These are phyloP conservation scores for Paramecium sexaurelia DNA, from an alignment of 73 alveolate species.

Conservation along the genomic window DNA sequence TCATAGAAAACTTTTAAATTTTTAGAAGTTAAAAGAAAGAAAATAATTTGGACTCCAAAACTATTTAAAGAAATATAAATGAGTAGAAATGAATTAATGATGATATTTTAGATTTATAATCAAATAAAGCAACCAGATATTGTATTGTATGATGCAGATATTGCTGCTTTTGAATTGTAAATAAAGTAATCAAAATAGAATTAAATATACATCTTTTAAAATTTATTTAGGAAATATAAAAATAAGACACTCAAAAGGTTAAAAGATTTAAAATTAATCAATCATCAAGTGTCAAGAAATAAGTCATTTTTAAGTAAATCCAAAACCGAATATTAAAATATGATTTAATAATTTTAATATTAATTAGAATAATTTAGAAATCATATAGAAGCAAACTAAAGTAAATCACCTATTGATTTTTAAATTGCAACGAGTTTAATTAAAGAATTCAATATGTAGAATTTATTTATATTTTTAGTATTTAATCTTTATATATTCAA, in stretches of 20 bases:
- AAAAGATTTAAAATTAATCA: not conserved
- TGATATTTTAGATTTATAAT: not conserved
- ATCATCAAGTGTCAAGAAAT: not conserved
- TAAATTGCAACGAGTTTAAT: not conserved
- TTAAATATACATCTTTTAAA: not conserved
- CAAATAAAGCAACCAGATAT: not conserved
- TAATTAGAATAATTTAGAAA: not conserved
- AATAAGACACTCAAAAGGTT: not conserved
- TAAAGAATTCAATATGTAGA: not conserved
- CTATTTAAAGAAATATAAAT: not conserved
- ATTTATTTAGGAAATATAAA: not conserved
- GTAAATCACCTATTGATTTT: not conserved
- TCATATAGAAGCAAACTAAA: not conserved
- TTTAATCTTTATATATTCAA: not conserved
- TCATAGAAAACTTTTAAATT: not conserved
- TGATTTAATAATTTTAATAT: not conserved
- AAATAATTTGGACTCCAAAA: not conserved
- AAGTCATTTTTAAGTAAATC: not conserved
- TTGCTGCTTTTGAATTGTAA: not conserved
- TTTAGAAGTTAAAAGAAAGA: not conserved
- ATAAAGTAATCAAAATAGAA: not conserved
- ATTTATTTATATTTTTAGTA: not conserved
- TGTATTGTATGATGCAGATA: not conserved
- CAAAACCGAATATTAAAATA: not conserved
- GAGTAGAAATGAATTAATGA: not conserved